These are phyloP conservation scores for Candida sp. DNA, from an alignment of 1,139 yeast genomes.

Conservation along the genomic window DNA sequence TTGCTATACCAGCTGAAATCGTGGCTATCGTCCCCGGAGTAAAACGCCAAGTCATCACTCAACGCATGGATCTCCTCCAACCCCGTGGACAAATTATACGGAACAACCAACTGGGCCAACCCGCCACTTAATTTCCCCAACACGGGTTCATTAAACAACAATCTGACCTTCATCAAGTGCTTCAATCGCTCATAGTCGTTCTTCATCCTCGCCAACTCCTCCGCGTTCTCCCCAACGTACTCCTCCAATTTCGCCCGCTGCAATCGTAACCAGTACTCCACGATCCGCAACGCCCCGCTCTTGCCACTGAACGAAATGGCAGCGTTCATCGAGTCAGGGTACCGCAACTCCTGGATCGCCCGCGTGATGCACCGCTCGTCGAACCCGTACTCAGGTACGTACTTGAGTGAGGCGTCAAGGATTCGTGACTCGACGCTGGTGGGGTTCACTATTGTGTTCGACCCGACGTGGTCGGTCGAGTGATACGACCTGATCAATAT, in stretches of 20 bases:
- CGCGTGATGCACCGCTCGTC: conserved; percentile 59
- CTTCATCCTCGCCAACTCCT: conserved; percentile 25
- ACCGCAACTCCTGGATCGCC: conserved; percentile 64
- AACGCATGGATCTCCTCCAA: conserved; percentile 73
- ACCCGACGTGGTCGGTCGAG: conserved; percentile 37
- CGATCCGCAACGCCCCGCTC: conserved; percentile 50
- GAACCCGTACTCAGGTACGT: conserved; percentile 78
- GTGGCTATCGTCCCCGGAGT: conserved; percentile 81
- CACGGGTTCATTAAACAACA: conserved; percentile 64
- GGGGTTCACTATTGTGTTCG: conserved; percentile 35
- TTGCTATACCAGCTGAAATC: conserved; percentile 96
- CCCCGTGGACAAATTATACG: conserved; percentile 53
- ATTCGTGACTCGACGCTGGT: conserved; percentile 35
- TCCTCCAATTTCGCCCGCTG: conserved; percentile 37
- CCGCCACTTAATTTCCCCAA: conserved; percentile 50
- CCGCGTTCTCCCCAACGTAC: conserved; percentile 23
- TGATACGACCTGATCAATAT: conserved; percentile 27
- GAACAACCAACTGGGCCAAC: conserved; percentile 57
- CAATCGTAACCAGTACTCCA: conserved; percentile 44
- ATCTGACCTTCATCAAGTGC: conserved; percentile 61
- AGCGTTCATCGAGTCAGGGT: conserved; percentile 70
- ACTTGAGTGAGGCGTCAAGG: conserved; percentile 39
- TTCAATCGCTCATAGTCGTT: conserved; percentile 64
- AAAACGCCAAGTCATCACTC: conserved; percentile 82
- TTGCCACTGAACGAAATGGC: conserved; percentile 47